These are phyloP conservation scores for Xylaria multiplex DNA, from an alignment of 2,329 filamentous ascomycete species.

Conservation along the genomic window DNA sequence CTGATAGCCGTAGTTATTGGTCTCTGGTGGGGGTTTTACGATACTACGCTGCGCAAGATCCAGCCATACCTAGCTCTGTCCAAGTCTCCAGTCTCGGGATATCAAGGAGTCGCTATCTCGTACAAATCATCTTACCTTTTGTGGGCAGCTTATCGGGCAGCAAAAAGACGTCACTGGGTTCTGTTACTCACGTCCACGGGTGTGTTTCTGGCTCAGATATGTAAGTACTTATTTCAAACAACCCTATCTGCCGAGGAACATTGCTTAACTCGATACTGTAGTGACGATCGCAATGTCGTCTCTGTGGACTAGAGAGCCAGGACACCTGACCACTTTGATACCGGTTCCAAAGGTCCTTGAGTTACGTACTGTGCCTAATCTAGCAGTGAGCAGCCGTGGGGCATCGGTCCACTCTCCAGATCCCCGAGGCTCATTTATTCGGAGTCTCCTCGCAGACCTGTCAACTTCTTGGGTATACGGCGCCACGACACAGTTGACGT, in stretches of 20 bases:
- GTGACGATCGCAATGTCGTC: slow-evolving; percentile 38
- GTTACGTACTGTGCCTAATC: too few relatives aligned
- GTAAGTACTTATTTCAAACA: slow-evolving; percentile 21
- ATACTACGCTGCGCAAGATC: slow-evolving; percentile 29
- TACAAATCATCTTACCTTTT: slow-evolving; percentile 36
- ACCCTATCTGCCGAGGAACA: not conserved
- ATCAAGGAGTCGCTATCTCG: slow-evolving; percentile 28
- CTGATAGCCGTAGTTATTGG: slow-evolving; percentile 33
- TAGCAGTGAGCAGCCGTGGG: too few relatives aligned
- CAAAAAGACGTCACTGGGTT: slow-evolving; percentile 31
- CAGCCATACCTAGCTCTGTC: slow-evolving; percentile 35
- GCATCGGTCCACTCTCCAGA: too few relatives aligned
- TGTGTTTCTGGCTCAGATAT: slow-evolving; percentile 32
- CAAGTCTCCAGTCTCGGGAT: slow-evolving; percentile 25
- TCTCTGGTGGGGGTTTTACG: slow-evolving; percentile 33
- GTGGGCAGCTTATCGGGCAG: slow-evolving; percentile 29
- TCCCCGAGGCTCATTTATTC: not conserved
- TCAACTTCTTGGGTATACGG: slow-evolving; percentile 38
- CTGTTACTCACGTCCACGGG: slow-evolving; percentile 27
- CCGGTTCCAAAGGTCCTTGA: too few relatives aligned
- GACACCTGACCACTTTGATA: too few relatives aligned
- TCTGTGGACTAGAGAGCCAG: slow-evolving; percentile 4
- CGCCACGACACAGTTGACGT: slow-evolving; percentile 27
- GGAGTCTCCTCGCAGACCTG: slow-evolving; percentile 19
- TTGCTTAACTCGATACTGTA: not conserved